phyloP scores from a whole-genome alignment of 2,329 filamentous ascomycete species.

The Claviceps africana region DNA sequence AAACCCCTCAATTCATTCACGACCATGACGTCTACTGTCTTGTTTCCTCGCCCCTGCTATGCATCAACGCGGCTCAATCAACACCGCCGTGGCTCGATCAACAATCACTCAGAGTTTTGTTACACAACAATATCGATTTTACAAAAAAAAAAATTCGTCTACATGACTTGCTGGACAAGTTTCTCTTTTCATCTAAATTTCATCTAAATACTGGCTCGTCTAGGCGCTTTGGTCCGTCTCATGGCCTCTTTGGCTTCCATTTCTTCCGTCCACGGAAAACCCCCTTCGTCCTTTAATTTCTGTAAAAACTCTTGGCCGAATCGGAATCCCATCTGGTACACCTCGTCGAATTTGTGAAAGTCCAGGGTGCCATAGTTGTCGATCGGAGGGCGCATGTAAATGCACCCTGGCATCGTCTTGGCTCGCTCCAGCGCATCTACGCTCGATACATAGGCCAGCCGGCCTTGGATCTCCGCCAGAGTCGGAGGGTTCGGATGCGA shows the following conservation, averaged over 20 bases:
- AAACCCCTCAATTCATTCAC: slow-evolving; percentile 2
- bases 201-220: slow-evolving; percentile 67
- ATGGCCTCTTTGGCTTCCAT: slow-evolving; percentile 65
- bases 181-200: not conserved
- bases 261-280: slow-evolving; percentile 55
- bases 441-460: slow-evolving; percentile 86
- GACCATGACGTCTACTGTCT: not conserved
- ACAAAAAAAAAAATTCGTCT: not conserved
- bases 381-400: slow-evolving; percentile 93
- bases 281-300: slow-evolving; percentile 62
- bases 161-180: not conserved
- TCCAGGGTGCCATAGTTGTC: slow-evolving; percentile 89
- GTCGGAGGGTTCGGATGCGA: slow-evolving; percentile 82
- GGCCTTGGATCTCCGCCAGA: slow-evolving; percentile 85
- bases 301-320: slow-evolving; percentile 73
- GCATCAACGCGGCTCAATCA: too few relatives aligned
- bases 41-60: not conserved
- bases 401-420: slow-evolving; percentile 77
- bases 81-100: too few relatives aligned
- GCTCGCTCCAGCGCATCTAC: slow-evolving; percentile 89
- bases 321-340: slow-evolving; percentile 76
- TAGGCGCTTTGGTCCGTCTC: slow-evolving; percentile 64
- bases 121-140: not conserved
- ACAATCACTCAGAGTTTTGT: too few relatives aligned
- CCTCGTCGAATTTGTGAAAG: slow-evolving; percentile 95